Evolutionary conservation across 331 rosid genomes (phyloP).

Genomic region (Cydonia oblonga): DNA sequence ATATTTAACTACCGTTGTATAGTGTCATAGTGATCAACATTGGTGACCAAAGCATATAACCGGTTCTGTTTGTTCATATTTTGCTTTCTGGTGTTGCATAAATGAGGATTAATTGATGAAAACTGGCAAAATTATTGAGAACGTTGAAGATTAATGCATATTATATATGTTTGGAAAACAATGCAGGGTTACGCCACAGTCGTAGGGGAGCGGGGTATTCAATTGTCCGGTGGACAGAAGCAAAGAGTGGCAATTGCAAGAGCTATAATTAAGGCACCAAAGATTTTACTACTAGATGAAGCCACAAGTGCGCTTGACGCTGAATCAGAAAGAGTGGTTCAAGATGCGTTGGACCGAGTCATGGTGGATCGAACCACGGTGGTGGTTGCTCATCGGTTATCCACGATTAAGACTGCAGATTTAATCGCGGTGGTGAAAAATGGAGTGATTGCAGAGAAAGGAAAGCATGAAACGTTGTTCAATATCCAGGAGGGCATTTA

Average conservation of each 20-base stretch:
- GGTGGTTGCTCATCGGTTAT: constrained; percentile 39
- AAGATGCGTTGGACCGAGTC: constrained; percentile 50
- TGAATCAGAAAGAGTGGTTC: constrained; percentile 65
- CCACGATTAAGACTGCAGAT: constrained; percentile 35
- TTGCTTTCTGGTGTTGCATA: neutral
- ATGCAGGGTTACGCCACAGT: constrained; percentile 45
- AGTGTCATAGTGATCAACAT: no score
- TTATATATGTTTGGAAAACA: neutral
- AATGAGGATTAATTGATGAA: neutral
- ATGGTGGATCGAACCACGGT: constrained; percentile 38
- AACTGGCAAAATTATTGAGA: neutral
- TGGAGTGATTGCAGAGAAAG: constrained; percentile 44
- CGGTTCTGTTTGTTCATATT: no score
- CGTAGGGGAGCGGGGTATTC: constrained; percentile 71
- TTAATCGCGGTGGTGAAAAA: constrained; percentile 38
- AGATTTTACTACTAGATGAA: constrained; percentile 58
- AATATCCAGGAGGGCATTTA: constrained; percentile 29
- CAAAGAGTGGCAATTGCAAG: constrained; percentile 78
- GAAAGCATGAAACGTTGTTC: constrained; percentile 36
- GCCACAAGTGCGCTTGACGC: constrained; percentile 82
- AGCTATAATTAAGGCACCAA: constrained; percentile 60
- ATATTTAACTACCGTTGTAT: no score
- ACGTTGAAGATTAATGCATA: neutral
- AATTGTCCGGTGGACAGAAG: constrained; percentile 75
- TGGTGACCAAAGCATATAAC: no score